These are phyloP conservation scores for Hyphopichia buzzinii DNA, from an alignment of 1,139 yeast genomes.

Conservation along the genomic window DNA sequence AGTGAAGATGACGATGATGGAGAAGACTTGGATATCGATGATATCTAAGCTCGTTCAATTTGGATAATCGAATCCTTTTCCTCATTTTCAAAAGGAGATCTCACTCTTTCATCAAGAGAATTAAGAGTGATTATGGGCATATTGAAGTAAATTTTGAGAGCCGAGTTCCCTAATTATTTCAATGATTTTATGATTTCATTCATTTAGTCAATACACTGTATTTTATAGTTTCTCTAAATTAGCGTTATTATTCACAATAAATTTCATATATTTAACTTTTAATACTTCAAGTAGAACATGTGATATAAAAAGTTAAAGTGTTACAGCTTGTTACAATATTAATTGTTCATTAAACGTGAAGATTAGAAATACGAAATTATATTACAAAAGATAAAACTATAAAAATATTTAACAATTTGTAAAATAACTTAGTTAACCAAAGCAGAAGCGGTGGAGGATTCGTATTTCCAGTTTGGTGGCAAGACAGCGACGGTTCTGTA, in stretches of 20 bases:
- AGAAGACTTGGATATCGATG: constrained; percentile 5
- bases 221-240: constrained; percentile 3
- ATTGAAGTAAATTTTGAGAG: not conserved
- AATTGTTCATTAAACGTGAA: not conserved
- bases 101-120: not conserved
- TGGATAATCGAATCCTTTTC: not conserved
- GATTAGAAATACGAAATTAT: not conserved
- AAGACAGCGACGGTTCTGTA: constrained; percentile 98
- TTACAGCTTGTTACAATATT: not conserved
- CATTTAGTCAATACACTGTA: constrained; percentile 2
- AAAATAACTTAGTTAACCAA: constrained; percentile 77
- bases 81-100: not conserved
- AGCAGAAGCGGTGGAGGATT: constrained; percentile 99
- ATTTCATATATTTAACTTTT: too few species aligned
- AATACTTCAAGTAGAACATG: too few species aligned
- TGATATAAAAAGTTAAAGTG: not conserved
- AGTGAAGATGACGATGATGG: constrained; percentile 71
- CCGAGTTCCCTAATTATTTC: not conserved
- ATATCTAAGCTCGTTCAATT: constrained; percentile 2
- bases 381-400: constrained; percentile 1
- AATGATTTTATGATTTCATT: not conserved
- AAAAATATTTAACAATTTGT: constrained; percentile 1
- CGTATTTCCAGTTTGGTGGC: constrained; percentile 99
- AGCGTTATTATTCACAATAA: not conserved
- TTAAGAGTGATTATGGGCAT: not conserved